Base-by-base conservation (phyloP, 2,329 filamentous ascomycete species). In the Huntiella decipiens region DNA sequence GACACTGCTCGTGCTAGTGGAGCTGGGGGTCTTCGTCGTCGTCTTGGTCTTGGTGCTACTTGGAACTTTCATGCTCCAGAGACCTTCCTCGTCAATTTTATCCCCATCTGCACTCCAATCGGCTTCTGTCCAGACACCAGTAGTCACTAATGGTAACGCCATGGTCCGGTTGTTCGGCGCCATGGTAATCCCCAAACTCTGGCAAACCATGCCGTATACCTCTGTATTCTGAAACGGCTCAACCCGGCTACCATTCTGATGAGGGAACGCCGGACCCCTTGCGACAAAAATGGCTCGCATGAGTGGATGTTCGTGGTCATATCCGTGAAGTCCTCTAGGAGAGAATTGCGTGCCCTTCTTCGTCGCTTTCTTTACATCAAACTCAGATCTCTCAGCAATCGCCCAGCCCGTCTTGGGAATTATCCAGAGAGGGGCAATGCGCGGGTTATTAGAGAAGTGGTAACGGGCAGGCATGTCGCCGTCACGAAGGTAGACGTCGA, bases 261-360 rank as follows among this genome's bases (percentile, higher is more conserved):
- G 87, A 0, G 85, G 83, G 57, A 98, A 98, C 0, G 88, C 87
- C 3, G 91, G 91, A 0, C 91, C 91, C 35, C 84, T 70, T 1
- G 91, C 91, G 42, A 96, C 70, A 55, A 98, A 98, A 38, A 98
- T 92, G 0, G 91, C 88, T 35, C 91, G 70, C 91, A 98, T 98
- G 38, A 98, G 67, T 0, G 88, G 87, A 58, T 98, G 80, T 56
- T 93, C 79, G 55, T 94, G 80, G 58, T 98, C 91, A 57, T 96
- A 98, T 1, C 91, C 91, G 57, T 98, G 91, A 2, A 98, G 65
- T 2, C 91, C 91, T 22, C 72, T 73, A 0, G 91, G 91, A 53
- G 80, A 71, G 56, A 95, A 98, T 0, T 74, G 66, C 10, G 73
- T 59, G 4, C 38, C 38, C 28, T 49, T 38, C 17, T 49, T 45